phyloP scores from a whole-genome alignment of 139 green algal genomes.

The Spirogloea muscicola region DNA sequence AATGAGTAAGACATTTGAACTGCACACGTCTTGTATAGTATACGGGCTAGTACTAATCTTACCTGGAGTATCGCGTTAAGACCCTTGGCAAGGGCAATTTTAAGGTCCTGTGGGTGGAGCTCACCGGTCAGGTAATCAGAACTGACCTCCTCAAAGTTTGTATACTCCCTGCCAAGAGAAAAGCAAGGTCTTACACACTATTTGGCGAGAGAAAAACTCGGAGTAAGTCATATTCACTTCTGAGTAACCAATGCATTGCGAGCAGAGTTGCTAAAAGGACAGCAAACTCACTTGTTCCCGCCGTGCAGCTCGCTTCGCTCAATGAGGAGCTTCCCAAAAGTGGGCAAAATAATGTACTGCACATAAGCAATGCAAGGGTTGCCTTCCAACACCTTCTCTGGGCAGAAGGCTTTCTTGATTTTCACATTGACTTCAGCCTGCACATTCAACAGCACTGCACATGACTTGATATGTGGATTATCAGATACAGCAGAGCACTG shows the following conservation, averaged over 20 bases:
- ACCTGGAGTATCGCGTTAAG: slow-evolving; percentile 86
- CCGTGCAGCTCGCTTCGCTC: slow-evolving; percentile 69
- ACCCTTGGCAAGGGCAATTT: slow-evolving; percentile 64
- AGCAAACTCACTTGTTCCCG: slow-evolving; percentile 71
- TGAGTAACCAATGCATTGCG: not conserved
- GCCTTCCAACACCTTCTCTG: slow-evolving; percentile 60
- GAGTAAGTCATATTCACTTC: not conserved
- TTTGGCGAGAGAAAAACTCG: not conserved
- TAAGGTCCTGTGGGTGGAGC: slow-evolving; percentile 67
- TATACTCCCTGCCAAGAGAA: slow-evolving; percentile 60
- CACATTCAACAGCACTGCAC: slow-evolving; percentile 60
- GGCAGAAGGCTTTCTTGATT: slow-evolving; percentile 98
- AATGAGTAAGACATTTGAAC: not conserved
- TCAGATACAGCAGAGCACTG: slow-evolving; percentile 1
- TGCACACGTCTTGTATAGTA: not conserved
- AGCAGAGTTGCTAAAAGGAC: not conserved
- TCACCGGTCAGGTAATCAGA: slow-evolving; percentile 75
- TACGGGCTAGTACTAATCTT: not conserved
- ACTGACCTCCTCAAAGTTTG: slow-evolving; percentile 63
- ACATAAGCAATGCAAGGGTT: slow-evolving; percentile 96
- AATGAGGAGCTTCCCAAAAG: slow-evolving; percentile 73
- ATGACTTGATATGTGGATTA: not conserved
- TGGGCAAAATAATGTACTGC: slow-evolving; percentile 89
- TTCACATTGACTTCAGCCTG: slow-evolving; percentile 87
- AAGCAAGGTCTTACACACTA: not conserved